Conservation (phyloP, 1,139 yeast species). For the Hemisphaericaspora lyxosophila region DNA sequence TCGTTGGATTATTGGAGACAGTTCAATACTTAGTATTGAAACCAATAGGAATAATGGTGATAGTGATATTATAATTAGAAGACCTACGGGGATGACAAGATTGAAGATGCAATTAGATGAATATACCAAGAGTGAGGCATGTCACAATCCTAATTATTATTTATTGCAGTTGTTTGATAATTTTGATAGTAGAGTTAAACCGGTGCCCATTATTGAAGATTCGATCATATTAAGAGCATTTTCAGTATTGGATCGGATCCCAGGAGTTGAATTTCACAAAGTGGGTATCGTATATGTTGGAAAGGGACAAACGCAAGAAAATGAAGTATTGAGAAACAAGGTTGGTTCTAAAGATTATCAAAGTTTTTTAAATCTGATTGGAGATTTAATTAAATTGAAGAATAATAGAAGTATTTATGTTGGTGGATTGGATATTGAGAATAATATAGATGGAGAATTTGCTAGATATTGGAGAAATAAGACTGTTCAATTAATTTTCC, state of each 20-base stretch:
- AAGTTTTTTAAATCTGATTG: conserved; percentile 57
- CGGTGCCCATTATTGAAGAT: conserved; percentile 46
- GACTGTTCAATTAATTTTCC: conserved; percentile 70
- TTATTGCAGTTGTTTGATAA: conserved; percentile 34
- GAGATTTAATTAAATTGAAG: conserved; percentile 56
- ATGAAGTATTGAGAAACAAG: conserved; percentile 62
- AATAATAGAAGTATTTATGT: conserved; percentile 59
- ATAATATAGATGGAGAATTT: conserved; percentile 71
- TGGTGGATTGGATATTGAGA: conserved; percentile 77
- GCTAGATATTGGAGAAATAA: conserved; percentile 76
- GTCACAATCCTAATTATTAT: conserved; percentile 27
- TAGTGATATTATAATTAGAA: conserved; percentile 52
- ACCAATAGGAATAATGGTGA: conserved; percentile 55
- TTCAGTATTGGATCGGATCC: conserved; percentile 68
- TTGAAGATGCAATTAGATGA: conserved; percentile 40
- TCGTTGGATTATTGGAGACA: conserved; percentile 62
- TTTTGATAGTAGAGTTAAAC: conserved; percentile 26
- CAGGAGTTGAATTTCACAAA: conserved; percentile 77
- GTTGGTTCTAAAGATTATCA: conserved; percentile 67
- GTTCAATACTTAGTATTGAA: conserved; percentile 55
- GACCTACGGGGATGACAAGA: conserved; percentile 66
- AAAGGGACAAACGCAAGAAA: conserved; percentile 61
- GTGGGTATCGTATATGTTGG: conserved; percentile 77
- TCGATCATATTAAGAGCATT: conserved; percentile 58
- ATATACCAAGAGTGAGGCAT: conserved; percentile 7